A percentile compares a stretch with the other conserved stretches of the same genome.
phyloP scores from a whole-genome alignment of 73 alveolate genomes.

The Effrenium voratum region DNA sequence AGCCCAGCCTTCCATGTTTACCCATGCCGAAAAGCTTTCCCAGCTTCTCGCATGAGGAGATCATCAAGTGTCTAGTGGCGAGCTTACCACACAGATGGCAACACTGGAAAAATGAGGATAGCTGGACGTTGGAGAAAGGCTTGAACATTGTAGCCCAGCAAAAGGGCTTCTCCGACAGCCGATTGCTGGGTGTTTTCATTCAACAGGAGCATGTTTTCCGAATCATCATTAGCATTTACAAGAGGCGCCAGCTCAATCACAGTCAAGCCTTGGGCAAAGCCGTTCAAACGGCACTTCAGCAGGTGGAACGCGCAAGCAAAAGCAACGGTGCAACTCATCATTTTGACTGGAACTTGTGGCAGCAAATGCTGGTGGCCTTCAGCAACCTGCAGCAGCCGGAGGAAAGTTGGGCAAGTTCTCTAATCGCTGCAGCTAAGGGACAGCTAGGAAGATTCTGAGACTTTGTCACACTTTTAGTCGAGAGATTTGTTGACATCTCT shows the following conservation, averaged over 20 bases:
- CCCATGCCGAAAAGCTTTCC: slow-evolving; percentile 38
- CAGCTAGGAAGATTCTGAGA: too few species aligned
- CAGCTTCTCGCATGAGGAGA: slow-evolving; percentile 4
- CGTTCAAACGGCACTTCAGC: neutral
- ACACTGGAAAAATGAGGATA: neutral
- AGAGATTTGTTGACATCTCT: too few species aligned
- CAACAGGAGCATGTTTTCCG: slow-evolving; percentile 16
- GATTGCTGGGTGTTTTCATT: slow-evolving; percentile 36
- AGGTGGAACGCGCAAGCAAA: neutral
- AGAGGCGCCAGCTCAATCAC: neutral
- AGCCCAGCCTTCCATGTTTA: neutral
- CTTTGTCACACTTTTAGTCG: too few species aligned
- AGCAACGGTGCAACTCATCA: neutral
- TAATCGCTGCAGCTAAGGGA: too few species aligned
- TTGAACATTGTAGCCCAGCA: neutral
- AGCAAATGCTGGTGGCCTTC: neutral
- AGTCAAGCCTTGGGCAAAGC: neutral
- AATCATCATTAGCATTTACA: neutral
- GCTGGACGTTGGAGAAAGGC: slow-evolving; percentile 29
- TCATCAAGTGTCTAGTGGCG: neutral
- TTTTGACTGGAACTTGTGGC: neutral
- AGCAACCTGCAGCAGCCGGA: neutral
- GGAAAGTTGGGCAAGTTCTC: too few species aligned
- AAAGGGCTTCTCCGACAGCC: neutral
- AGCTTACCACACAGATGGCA: neutral